Evolutionary conservation across 2,329 filamentous ascomycete genomes (phyloP), one percentile per base, ranked within the genome.

Genomic region (Emydomyces testavorans): DNA sequence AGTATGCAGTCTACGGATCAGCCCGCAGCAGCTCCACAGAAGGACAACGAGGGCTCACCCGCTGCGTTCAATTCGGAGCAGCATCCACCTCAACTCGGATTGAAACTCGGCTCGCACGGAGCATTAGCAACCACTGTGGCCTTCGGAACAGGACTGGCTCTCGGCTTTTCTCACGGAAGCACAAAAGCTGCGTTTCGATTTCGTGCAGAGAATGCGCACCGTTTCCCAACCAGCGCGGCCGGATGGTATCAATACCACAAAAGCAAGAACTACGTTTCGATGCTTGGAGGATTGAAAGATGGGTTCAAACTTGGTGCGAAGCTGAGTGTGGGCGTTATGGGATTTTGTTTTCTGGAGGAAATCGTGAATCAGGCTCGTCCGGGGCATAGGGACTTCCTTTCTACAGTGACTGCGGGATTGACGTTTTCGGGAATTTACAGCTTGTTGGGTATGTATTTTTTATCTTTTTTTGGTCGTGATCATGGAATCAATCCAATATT

Each of bases 171-270:
- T 5, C 79, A 88, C 48, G 87, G 86, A 20, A 81, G 80, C 50
- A 80, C 80, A 60, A 80, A 77, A 62, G 78, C 85, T 0, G 82
- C 84, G 44, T 74, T 94, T 50, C 83, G 84, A 32, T 98, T 95
- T 70, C 83, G 90, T 48, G 92, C 92, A 51, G 92, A 98, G 68
- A 94, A 98, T 62, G 88, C 92, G 1, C 92, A 98, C 72, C 85
- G 90, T 55, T 79, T 95, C 53, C 92, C 92, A 16, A 80, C 78
- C 2, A 82, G 82, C 1, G 81, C 85, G 21, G 79, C 81, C 1
- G 90, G 88, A 15, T 98, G 92, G 92, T 98, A 90, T 63, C 77
- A 96, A n/a, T 98, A 98, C 66, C 90, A 96, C 72, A 95, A 95
- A 69, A 86, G 80, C 62, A 96, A 96, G 67, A 96, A 94, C 67